Percentiles rank a stretch among this genome's conserved stretches.
These are phyloP conservation scores for Cladobotryum protrusum DNA, from an alignment of 2,329 filamentous ascomycete genomes.

Conservation along the genomic window DNA sequence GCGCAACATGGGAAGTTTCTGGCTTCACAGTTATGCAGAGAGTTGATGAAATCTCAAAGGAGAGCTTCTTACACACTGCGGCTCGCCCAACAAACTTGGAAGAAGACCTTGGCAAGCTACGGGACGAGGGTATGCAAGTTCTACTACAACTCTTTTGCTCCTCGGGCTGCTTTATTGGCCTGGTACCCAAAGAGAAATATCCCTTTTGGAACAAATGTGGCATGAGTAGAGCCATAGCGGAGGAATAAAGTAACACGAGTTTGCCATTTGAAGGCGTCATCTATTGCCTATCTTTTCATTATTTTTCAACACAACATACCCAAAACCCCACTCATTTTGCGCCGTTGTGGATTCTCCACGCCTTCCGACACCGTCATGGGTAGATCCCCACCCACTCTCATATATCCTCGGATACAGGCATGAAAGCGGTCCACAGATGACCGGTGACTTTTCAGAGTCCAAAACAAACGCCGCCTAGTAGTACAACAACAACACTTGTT, in stretches of 20 bases:
- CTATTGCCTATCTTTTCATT: not conserved
- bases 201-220: not conserved
- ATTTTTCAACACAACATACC: not conserved
- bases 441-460: no score
- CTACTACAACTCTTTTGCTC: not conserved
- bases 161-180: not conserved
- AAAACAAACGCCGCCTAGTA: no score
- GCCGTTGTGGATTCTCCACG: not conserved
- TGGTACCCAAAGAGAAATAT: not conserved
- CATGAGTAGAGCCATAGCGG: not conserved
- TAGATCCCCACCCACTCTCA: no score
- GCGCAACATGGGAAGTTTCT: not conserved
- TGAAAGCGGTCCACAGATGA: no score
- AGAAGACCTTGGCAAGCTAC: not conserved
- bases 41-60: not conserved
- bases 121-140: not conserved
- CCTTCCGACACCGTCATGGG: no score
- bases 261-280: no score
- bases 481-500: no score
- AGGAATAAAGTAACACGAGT: no score
- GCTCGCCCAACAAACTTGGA: not conserved
- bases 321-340: not conserved
- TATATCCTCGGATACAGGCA: no score
- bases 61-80: not conserved
- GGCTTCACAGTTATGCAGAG: not conserved